Conservation (phyloP, 306 rosid genomes). For the Erythrophleum fordii region DNA sequence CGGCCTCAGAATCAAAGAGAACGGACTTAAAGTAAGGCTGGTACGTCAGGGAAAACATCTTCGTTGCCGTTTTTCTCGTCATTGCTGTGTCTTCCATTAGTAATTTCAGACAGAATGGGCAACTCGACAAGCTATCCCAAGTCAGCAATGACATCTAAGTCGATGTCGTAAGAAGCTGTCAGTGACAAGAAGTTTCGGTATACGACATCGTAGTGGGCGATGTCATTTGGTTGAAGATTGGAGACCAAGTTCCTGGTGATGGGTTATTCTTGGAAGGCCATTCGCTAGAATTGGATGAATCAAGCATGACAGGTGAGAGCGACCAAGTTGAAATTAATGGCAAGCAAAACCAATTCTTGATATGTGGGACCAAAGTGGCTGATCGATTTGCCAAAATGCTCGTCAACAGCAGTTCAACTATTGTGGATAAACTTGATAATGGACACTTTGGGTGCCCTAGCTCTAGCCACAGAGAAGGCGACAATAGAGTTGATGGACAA, state of each 20-base stretch:
- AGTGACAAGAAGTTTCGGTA: constrained; percentile 16
- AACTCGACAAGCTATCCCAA: constrained; percentile 39
- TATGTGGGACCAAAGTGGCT: no score
- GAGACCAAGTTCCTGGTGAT: background rate
- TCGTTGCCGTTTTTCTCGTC: constrained; percentile 40
- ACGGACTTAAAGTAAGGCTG: constrained; percentile 47
- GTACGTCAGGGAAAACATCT: constrained; percentile 49
- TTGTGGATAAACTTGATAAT: constrained; percentile 38
- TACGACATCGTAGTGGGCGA: no score
- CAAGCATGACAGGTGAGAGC: no score
- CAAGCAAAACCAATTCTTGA: no score
- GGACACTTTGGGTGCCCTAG: constrained; percentile 36
- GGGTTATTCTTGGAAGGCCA: background rate
- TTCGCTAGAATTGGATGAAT: no score
- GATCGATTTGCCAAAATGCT: no score
- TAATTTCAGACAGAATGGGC: no score
- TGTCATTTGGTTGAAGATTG: no score
- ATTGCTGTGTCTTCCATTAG: constrained; percentile 2
- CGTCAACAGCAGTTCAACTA: constrained; percentile 19
- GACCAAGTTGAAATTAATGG: no score
- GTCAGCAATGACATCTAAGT: constrained; percentile 36
- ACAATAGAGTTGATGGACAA: constrained; percentile 18
- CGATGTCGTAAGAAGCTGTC: constrained; percentile 39
- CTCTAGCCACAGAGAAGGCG: constrained; percentile 29
- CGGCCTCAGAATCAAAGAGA: constrained; percentile 14